A percentile compares a stretch with the other conserved stretches of the same genome.
phyloP scores from a whole-genome alignment of 331 rosid species.

The Quercus phellos region DNA sequence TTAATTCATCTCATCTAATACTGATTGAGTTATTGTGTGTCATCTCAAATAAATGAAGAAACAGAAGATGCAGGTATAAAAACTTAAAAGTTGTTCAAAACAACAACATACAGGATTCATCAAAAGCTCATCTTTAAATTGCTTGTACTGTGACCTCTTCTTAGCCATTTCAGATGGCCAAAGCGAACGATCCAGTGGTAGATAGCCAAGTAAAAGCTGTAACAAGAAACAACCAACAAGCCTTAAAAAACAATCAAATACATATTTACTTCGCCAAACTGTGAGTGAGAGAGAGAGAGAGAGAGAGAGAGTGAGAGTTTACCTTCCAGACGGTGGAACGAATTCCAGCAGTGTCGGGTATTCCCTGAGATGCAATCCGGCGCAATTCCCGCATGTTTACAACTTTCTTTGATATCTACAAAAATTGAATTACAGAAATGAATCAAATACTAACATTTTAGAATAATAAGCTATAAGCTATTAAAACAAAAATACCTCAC shows the following conservation, averaged over 20 bases:
- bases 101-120: constrained; percentile 96
- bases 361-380: constrained; percentile 76
- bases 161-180: constrained; percentile 84
- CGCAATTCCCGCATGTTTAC: constrained; percentile 62
- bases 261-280: too few species aligned
- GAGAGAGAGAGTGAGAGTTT: too few species aligned
- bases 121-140: constrained; percentile 82
- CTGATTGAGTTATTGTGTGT: background rate
- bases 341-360: constrained; percentile 80
- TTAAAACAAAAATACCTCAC: constrained; percentile 14
- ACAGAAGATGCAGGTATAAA: background rate
- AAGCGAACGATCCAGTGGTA: constrained; percentile 74
- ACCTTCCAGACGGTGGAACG: constrained; percentile 98
- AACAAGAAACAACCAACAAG: constrained; percentile 25
- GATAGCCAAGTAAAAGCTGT: constrained; percentile 88
- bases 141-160: constrained; percentile 87
- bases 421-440: background rate
- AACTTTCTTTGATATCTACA: constrained; percentile 72
- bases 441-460: background rate
- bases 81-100: background rate
- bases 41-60: background rate
- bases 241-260: background rate
- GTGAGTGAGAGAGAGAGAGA: too few species aligned
- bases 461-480: background rate
- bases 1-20: background rate